Evolutionary conservation across 139 green algal species (phyloP), one percentile per base, ranked within the genome.

Genomic region (Haematococcus lacustris): DNA sequence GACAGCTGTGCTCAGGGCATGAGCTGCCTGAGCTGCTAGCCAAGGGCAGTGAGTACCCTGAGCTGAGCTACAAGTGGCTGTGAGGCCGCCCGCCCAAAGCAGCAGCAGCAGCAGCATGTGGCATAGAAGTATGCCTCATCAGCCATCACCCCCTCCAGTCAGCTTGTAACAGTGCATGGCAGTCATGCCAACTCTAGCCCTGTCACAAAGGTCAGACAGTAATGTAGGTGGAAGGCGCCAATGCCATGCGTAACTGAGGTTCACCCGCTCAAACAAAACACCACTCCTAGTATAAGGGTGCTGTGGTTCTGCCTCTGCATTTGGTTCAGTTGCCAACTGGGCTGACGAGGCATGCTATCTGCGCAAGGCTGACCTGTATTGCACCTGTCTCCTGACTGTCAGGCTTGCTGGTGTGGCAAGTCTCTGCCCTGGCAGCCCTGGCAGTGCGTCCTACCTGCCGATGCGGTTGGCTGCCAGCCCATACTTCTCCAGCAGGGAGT

Each of bases 401-500:
- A 37, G 25, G 57, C 9, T 65, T 37, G 5, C 21, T 5, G 23
- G 5, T 13, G 21, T 25, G n/a, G n/a, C 23, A 65, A 65, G 21
- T 13, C 5, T n/a, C 26, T 5, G 57, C 5, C 32, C 26, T 61
- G 66, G 6, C 2, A 23, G 9, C 38, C 13, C 21, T 6, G 23
- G 32, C 65, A 26, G 38, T 37, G 13, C 28, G 9, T 25, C 5
- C 9, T n/a, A 65, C 47, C 50, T 38, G 30, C 66, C 73, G n/a
- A 74, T 74, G 34, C 17, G 21, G 4, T 23, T 28, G 1, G 51
- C 38, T 34, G 47, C 50, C 51, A 73, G 26, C 3, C 64, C 59
- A 53, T 87, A 84, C 65, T 80, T 75, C 0, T 88, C 75, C 75
- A 97, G 39, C 66, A 97, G 77, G 4, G 23, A 38, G 33, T 84